These are phyloP conservation scores for Chionographis japonica DNA, from an alignment of 106 monocot genomes.

Conservation along the genomic window DNA sequence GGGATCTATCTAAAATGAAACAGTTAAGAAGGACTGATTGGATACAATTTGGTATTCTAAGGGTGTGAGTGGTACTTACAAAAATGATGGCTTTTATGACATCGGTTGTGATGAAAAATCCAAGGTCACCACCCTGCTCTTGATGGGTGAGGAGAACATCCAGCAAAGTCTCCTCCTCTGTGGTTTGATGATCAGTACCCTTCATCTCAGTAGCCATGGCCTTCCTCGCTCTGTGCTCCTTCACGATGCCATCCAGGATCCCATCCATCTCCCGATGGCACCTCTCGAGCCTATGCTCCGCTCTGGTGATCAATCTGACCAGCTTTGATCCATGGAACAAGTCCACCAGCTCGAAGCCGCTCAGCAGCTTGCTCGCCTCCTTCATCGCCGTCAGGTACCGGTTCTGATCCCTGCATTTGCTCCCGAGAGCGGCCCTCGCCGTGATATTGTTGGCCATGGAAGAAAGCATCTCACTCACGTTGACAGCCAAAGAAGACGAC, in stretches of 20 bases:
- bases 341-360: conserved; percentile 6
- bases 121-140: neutral
- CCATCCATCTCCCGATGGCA: neutral
- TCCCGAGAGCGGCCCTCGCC: conserved; percentile 8
- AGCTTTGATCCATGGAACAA: conserved; percentile 5
- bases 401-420: neutral
- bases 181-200: too few species aligned
- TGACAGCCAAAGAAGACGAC: neutral
- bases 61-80: neutral
- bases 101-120: neutral
- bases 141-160: conserved; percentile 13
- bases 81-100: conserved; percentile 2
- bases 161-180: neutral
- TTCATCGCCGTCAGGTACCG: neutral
- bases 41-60: too few species aligned
- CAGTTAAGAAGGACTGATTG: too few species aligned
- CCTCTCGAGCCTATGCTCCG: neutral
- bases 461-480: neutral
- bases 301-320: neutral
- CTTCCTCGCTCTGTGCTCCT: neutral
- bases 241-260: neutral
- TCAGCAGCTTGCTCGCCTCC: neutral
- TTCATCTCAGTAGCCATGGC: neutral
- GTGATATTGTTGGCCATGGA: neutral
- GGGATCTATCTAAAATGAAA: too few species aligned